These are phyloP conservation scores for Boletus pseudopeckii DNA, from an alignment of 768 basidiomycete species.

Conservation along the genomic window DNA sequence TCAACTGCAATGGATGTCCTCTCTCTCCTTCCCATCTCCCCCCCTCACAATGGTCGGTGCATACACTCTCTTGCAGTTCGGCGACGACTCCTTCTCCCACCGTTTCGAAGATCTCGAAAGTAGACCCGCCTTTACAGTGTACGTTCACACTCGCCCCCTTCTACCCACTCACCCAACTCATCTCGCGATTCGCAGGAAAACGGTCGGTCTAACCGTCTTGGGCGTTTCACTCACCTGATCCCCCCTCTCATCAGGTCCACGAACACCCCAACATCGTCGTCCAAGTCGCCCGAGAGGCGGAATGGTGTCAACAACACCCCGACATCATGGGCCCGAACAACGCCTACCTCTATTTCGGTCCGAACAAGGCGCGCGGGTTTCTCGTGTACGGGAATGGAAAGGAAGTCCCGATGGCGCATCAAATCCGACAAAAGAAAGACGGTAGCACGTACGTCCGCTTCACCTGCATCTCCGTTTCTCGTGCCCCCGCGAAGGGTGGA, in stretches of 20 bases:
- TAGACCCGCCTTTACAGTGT: slow-evolving; percentile 67
- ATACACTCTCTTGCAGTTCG: slow-evolving; percentile 60
- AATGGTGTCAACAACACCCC: slow-evolving; percentile 66
- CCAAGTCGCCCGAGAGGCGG: slow-evolving; percentile 58
- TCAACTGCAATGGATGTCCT: slow-evolving; percentile 10
- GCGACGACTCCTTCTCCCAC: slow-evolving; percentile 58
- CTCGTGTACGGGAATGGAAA: slow-evolving; percentile 66
- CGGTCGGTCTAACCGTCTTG: slow-evolving; percentile 12
- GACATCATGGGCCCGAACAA: slow-evolving; percentile 78
- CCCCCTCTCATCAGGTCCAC: slow-evolving; percentile 41
- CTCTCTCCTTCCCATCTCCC: slow-evolving; percentile 18
- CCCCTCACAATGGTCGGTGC: slow-evolving; percentile 33
- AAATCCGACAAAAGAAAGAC: slow-evolving; percentile 55
- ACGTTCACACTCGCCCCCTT: slow-evolving; percentile 22
- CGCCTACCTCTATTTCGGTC: slow-evolving; percentile 75
- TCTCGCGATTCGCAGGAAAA: slow-evolving; percentile 11
- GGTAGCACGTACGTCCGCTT: slow-evolving; percentile 52
- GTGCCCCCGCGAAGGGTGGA: not conserved
- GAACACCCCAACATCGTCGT: slow-evolving; percentile 59
- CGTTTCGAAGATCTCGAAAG: slow-evolving; percentile 62
- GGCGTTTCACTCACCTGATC: not conserved
- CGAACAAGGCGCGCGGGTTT: slow-evolving; percentile 55
- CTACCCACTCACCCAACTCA: slow-evolving; percentile 3
- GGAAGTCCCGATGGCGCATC: slow-evolving; percentile 54
- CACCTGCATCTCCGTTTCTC: not conserved